A percentile compares a stretch with the other conserved stretches of the same genome.
These are phyloP conservation scores for Nakazawaea anatomiae DNA, from an alignment of 805 yeast species.

Conservation along the genomic window DNA sequence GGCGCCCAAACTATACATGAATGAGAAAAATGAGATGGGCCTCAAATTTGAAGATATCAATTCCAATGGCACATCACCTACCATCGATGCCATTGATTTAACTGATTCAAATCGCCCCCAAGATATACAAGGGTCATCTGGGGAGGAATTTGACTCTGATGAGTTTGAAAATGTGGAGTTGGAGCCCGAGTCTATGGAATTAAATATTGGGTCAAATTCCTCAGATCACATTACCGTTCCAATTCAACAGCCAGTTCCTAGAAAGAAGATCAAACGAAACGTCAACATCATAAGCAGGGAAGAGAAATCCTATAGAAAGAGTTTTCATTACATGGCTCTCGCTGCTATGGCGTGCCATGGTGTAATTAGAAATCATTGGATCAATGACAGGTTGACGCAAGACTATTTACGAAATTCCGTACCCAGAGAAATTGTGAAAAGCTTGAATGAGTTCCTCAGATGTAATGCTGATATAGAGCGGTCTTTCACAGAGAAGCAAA, in stretches of 20 bases:
- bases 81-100: background rate
- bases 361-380: constrained; percentile 66
- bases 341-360: constrained; percentile 64
- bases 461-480: constrained; percentile 5
- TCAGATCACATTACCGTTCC: constrained; percentile 10
- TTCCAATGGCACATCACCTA: background rate
- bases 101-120: background rate
- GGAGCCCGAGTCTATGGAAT: constrained; percentile 26
- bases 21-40: constrained; percentile 13
- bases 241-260: constrained; percentile 14
- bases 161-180: constrained; percentile 34
- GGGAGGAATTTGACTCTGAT: constrained; percentile 31
- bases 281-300: constrained; percentile 40
- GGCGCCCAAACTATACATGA: constrained; percentile 14
- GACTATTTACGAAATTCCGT: constrained; percentile 36
- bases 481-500: constrained; percentile 18
- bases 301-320: constrained; percentile 47
- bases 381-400: constrained; percentile 42
- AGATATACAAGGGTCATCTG: constrained; percentile 12
- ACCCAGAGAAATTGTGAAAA: constrained; percentile 38
- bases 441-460: constrained; percentile 29
- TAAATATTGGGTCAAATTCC: constrained; percentile 11
- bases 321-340: constrained; percentile 54
- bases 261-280: constrained; percentile 16
- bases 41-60: constrained; percentile 3